Percentiles rank a stretch among this genome's conserved stretches.
phyloP scores from a whole-genome alignment of 148 eudicot genomes.

The Selenicereus undatus region DNA sequence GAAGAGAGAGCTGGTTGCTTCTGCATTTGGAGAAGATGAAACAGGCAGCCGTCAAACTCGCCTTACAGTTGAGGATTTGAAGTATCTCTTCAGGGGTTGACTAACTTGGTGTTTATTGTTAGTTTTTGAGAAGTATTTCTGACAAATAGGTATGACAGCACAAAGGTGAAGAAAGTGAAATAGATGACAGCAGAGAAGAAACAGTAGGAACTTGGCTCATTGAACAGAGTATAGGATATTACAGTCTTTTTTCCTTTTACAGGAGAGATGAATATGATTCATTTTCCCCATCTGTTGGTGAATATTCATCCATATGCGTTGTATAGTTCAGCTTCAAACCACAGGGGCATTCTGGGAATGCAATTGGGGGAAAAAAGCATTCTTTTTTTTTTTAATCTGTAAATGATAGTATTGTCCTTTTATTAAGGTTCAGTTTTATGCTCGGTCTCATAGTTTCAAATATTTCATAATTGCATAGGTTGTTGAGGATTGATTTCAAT shows the following conservation, averaged over 20 bases:
- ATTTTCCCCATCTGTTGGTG: conserved; percentile 2
- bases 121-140: background rate
- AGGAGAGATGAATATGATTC: background rate
- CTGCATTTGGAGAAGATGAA: conserved; percentile 96
- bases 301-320: background rate
- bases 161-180: background rate
- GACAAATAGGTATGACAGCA: background rate
- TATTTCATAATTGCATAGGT: background rate
- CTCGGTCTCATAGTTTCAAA: background rate
- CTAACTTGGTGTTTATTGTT: background rate
- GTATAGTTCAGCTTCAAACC: background rate
- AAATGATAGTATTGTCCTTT: background rate
- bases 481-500: background rate
- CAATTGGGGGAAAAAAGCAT: background rate
- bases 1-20: conserved; percentile 94
- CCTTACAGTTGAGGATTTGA: conserved; percentile 83
- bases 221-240: background rate
- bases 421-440: background rate
- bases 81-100: conserved; percentile 69
- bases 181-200: conserved; percentile 22
- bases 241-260: conserved; percentile 14
- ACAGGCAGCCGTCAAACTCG: conserved; percentile 67
- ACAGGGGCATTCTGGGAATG: background rate
- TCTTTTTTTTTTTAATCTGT: conserved; percentile 3
- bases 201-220: background rate